Base-by-base conservation (phyloP, 2,329 filamentous ascomycete genomes). In the Nigrospora osmanthi region DNA sequence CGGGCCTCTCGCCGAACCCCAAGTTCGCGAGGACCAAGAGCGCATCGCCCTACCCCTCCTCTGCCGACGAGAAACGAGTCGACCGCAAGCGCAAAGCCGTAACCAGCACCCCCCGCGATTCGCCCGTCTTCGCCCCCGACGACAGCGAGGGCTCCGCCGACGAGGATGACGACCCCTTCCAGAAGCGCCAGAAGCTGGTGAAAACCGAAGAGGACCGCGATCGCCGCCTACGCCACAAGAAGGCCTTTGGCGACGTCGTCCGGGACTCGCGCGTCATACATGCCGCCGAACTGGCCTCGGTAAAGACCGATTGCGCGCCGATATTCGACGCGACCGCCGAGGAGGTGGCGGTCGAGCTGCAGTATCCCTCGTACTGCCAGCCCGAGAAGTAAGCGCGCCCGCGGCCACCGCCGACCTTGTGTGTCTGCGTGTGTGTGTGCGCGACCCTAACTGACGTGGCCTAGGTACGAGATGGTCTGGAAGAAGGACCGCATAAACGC, bases 401-500 rank as follows among this genome's bases (percentile, higher is more conserved):
- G 23, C 38, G 32, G 23, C 40, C 15, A 45, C 43, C 56, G 48
- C 42, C 23, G 34, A 38, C 49, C n/a, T n/a, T n/a, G n/a, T n/a
- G n/a, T n/a, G n/a, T 40, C 38, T 33, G 28, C 42, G 45, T 44
- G 43, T 40, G 39, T 33, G 28, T 44, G 45, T 44, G 43, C 43
- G 43, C 43, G 52, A 52, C 51, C 40, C n/a, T 50, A 28, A 42
- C 35, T 44, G 35, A 44, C 36, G 32, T 35, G 34, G 47, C 39
- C 19, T 52, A 74, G 82, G 54, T 89, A 87, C 58, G 79, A 90
- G 55, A 76, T 93, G 11, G 83, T 91, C 28, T 80, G 80, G 58
- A 87, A 87, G 40, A 84, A 85, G 51, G 87, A 94, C 52, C 84
- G 83, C 52, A 86, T 89, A 52, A 83, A 90, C 56, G 85, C 85